Percentiles rank a stretch among this genome's conserved stretches.
These are phyloP conservation scores for Tirmania nivea DNA, from an alignment of 495 filamentous ascomycete species.

Conservation along the genomic window DNA sequence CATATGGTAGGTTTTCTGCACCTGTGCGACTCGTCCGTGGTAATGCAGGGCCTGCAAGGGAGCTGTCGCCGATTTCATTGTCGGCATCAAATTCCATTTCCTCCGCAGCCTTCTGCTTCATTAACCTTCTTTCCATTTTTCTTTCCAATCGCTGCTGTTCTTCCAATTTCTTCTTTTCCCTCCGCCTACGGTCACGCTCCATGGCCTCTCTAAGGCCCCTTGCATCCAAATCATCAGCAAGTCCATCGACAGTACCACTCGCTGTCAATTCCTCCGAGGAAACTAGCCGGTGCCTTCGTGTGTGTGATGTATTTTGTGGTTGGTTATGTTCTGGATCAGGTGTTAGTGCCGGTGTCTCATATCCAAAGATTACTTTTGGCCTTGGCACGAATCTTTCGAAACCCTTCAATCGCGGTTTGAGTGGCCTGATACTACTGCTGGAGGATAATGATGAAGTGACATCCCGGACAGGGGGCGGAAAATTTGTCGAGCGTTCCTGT, in stretches of 20 bases:
- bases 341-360: not conserved
- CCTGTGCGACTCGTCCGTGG: too few species aligned
- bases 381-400: conserved; percentile 16
- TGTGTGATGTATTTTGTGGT: conserved; percentile 7
- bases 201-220: conserved; percentile 17
- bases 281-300: conserved; percentile 1
- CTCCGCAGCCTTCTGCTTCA: conserved; percentile 8
- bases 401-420: conserved; percentile 10
- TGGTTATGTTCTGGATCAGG: conserved; percentile 3
- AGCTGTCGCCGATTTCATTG: conserved; percentile 11
- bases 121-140: conserved; percentile 9
- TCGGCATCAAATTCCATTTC: conserved; percentile 1
- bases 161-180: conserved; percentile 12
- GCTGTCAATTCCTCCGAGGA: conserved; percentile 4
- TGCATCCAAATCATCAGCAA: conserved; percentile 16
- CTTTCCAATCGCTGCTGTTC: conserved; percentile 12
- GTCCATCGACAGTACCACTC: conserved; percentile 9
- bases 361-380: conserved; percentile 15
- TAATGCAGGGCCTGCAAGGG: not conserved
- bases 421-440: conserved; percentile 13
- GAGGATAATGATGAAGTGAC: conserved; percentile 16
- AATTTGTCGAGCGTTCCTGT: not conserved
- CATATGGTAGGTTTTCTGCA: too few species aligned
- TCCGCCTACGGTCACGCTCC: conserved; percentile 17
- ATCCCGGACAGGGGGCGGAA: conserved; percentile 9